A percentile compares a stretch with the other conserved stretches of the same genome.
These are phyloP conservation scores for Nannochloropsis oceanica DNA, from an alignment of 108 stramenopile species.

Conservation along the genomic window DNA sequence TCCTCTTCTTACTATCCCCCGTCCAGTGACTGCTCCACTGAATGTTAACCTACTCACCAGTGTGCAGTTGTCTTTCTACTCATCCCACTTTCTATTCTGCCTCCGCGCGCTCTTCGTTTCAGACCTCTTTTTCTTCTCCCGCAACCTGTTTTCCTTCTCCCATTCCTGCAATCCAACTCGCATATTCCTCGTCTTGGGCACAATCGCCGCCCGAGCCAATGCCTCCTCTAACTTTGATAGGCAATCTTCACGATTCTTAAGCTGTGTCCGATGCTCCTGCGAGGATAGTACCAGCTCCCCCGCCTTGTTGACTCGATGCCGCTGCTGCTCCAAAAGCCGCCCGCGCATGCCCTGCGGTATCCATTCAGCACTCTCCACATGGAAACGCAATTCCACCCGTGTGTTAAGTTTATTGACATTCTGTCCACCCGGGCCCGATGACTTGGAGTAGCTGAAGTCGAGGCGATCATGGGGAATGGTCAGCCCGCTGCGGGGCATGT, in stretches of 20 bases:
- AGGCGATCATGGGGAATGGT: neutral
- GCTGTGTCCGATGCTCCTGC: conserved; percentile 75
- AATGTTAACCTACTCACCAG: no score
- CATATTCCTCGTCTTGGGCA: conserved; percentile 9
- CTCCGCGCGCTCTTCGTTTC: neutral
- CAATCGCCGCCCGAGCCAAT: conserved; percentile 2
- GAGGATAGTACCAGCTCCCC: conserved; percentile 50
- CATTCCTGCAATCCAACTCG: conserved; percentile 5
- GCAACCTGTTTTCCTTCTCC: neutral
- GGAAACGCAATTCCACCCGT: conserved; percentile 64
- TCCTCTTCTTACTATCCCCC: no score
- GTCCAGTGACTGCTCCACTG: no score
- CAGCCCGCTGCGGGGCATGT: neutral
- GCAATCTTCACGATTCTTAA: conserved; percentile 56
- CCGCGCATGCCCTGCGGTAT: conserved; percentile 59
- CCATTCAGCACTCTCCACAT: conserved; percentile 53
- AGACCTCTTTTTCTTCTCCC: neutral
- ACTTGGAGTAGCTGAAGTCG: neutral
- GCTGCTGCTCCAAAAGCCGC: conserved; percentile 51
- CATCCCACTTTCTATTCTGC: neutral
- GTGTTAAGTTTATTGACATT: conserved; percentile 89
- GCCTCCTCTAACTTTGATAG: conserved; percentile 47
- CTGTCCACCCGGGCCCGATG: conserved; percentile 69
- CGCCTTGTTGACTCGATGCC: conserved; percentile 61
- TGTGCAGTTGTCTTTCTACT: neutral